A percentile compares a stretch with the other conserved stretches of the same genome.
phyloP scores from a whole-genome alignment of 805 yeast genomes.

The Yamadazyma sp. region DNA sequence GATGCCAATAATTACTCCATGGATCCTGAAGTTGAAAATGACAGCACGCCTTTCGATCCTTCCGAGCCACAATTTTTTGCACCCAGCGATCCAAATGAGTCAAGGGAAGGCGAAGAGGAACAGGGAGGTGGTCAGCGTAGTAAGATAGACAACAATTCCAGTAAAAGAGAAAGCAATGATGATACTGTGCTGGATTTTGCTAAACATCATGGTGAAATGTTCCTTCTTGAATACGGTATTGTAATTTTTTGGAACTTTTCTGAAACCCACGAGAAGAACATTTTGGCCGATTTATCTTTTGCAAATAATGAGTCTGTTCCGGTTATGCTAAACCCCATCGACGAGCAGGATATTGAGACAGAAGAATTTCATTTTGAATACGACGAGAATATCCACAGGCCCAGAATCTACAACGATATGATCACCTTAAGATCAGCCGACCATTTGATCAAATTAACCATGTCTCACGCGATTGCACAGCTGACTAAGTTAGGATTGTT shows the following conservation, averaged over 20 bases:
- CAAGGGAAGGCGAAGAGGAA: slow-evolving; percentile 5
- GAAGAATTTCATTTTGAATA: slow-evolving; percentile 83
- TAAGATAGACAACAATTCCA: background rate
- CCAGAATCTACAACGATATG: slow-evolving; percentile 89
- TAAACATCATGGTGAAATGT: slow-evolving; percentile 79
- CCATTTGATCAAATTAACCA: slow-evolving; percentile 85
- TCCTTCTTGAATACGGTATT: slow-evolving; percentile 87
- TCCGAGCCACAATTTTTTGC: slow-evolving; percentile 91
- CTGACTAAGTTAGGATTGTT: slow-evolving; percentile 88
- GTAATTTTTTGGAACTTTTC: slow-evolving; percentile 98
- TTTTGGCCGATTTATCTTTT: slow-evolving; percentile 87
- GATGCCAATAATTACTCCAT: slow-evolving; percentile 49
- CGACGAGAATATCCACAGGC: slow-evolving; percentile 59
- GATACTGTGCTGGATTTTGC: slow-evolving; percentile 26
- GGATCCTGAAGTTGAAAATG: slow-evolving; percentile 45
- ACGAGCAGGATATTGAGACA: slow-evolving; percentile 88
- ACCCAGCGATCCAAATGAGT: slow-evolving; percentile 24
- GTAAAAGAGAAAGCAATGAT: slow-evolving; percentile 6
- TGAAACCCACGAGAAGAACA: slow-evolving; percentile 88
- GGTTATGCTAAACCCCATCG: slow-evolving; percentile 68
- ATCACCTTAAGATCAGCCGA: slow-evolving; percentile 88
- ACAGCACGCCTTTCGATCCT: slow-evolving; percentile 71
- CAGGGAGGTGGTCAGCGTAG: background rate
- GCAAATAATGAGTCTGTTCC: slow-evolving; percentile 45
- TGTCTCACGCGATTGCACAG: slow-evolving; percentile 97